A percentile compares a stretch with the other conserved stretches of the same genome.
phyloP scores from a whole-genome alignment of 2,329 filamentous ascomycete species.

The Boeremia exigua region DNA sequence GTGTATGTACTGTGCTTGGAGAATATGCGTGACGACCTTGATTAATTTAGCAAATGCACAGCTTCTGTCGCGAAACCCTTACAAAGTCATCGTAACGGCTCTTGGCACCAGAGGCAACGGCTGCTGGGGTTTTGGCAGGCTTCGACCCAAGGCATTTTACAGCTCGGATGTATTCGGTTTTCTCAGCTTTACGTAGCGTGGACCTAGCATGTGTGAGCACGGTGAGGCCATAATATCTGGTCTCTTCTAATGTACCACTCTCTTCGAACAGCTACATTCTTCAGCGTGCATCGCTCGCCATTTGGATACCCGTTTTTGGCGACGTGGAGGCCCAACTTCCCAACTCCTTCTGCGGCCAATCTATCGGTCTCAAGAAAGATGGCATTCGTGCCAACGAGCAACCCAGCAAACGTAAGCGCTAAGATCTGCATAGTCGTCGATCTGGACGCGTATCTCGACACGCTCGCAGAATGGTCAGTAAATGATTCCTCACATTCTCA shows the following conservation, averaged over 20 bases:
- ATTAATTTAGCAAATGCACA: no score
- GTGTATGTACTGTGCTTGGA: no score
- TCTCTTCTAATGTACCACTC: constrained; percentile 48
- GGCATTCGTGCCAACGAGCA: no score
- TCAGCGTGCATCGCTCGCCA: constrained; percentile 40
- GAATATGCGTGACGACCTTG: no score
- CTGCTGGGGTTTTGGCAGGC: constrained; percentile 28
- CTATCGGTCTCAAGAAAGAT: no score
- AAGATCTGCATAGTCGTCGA: no score
- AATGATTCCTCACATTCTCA: no score
- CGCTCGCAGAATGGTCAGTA: no score
- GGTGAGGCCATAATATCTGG: not conserved
- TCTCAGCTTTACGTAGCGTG: constrained; percentile 26
- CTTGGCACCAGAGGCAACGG: constrained; percentile 30
- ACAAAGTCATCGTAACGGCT: constrained; percentile 43
- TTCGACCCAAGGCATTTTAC: constrained; percentile 36
- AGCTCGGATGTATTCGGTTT: constrained; percentile 37
- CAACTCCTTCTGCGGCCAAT: no score
- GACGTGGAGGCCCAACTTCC: constrained; percentile 25
- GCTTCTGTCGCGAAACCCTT: no score
- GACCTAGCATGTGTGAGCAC: constrained; percentile 20
- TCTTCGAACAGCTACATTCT: constrained; percentile 48
- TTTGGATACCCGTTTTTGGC: constrained; percentile 28
- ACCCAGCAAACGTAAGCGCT: no score
- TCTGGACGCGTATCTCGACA: no score